A percentile compares a stretch with the other conserved stretches of the same genome.
phyloP scores from a whole-genome alignment of 2,329 filamentous ascomycete species.

The Fusarium algeriense region DNA sequence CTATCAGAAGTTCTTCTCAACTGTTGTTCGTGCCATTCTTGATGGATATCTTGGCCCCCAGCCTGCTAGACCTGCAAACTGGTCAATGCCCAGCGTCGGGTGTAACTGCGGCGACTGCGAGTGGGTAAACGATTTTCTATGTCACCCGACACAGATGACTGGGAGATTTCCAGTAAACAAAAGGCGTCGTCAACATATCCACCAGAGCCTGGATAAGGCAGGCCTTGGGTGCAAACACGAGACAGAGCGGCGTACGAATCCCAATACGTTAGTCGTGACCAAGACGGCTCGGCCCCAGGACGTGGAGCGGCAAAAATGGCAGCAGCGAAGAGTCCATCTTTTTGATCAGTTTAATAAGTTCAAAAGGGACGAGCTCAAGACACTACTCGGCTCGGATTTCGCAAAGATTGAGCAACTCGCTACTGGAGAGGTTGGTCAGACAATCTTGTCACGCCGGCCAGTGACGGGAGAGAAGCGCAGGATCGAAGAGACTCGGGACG shows the following conservation, averaged over 20 bases:
- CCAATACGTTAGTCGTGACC: constrained; percentile 41
- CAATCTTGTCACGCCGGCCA: background rate
- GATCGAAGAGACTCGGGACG: background rate
- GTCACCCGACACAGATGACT: background rate
- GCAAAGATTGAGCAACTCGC: background rate
- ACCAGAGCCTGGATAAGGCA: constrained; percentile 23
- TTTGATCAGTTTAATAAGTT: background rate
- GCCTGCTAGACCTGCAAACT: constrained; percentile 14
- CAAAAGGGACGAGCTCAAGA: background rate
- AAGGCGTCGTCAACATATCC: constrained; percentile 40
- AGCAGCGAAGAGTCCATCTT: background rate
- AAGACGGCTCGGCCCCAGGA: constrained; percentile 31
- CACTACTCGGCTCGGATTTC: constrained; percentile 10
- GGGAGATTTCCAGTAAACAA: constrained; percentile 31
- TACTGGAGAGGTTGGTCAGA: background rate
- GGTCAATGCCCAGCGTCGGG: constrained; percentile 5
- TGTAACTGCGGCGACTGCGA: constrained; percentile 47
- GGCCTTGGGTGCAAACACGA: constrained; percentile 39
- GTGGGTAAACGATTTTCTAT: constrained; percentile 47
- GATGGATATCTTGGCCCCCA: constrained; percentile 37
- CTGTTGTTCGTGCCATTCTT: constrained; percentile 42
- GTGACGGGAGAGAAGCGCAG: constrained; percentile 15
- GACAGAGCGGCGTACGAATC: constrained; percentile 22
- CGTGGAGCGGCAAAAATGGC: background rate
- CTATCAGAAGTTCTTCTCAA: constrained; percentile 45